Percentiles rank a stretch among this genome's conserved stretches.
These are phyloP conservation scores for Fonsecaea pedrosoi DNA, from an alignment of 2,329 filamentous ascomycete species.

Conservation along the genomic window DNA sequence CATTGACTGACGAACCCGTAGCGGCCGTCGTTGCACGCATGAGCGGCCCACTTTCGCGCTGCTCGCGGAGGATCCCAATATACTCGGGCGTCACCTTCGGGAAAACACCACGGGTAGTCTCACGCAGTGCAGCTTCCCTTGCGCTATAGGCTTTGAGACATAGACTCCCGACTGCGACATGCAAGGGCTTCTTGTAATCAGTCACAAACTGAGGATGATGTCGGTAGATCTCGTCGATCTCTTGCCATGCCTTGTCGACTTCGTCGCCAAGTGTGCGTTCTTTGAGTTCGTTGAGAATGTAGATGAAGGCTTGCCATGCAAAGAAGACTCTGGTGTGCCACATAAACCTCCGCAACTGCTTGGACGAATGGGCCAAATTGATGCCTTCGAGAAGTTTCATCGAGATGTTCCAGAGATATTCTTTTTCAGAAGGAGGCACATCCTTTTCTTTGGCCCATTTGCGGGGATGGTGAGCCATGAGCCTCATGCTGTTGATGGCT, in stretches of 20 bases:
- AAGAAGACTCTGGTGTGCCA: constrained; percentile 59
- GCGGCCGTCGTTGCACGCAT: not conserved
- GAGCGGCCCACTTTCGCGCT: constrained; percentile 28
- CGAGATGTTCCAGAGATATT: constrained; percentile 50
- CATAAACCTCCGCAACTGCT: constrained; percentile 49
- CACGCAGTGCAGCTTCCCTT: constrained; percentile 30
- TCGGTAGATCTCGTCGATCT: constrained; percentile 53
- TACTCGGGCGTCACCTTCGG: constrained; percentile 36
- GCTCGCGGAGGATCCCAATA: constrained; percentile 34
- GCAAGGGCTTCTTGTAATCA: constrained; percentile 48
- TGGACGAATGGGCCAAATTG: constrained; percentile 50
- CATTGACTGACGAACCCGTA: not conserved
- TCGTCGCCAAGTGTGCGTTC: constrained; percentile 48
- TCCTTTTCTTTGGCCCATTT: constrained; percentile 43
- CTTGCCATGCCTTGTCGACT: constrained; percentile 52
- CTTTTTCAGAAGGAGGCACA: constrained; percentile 46
- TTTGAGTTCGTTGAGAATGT: constrained; percentile 54
- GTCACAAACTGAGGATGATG: constrained; percentile 52
- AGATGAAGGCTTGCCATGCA: constrained; percentile 61
- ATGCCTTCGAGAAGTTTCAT: constrained; percentile 50
- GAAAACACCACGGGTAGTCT: constrained; percentile 32
- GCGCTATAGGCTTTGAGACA: constrained; percentile 55
- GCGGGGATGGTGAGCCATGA: constrained; percentile 56
- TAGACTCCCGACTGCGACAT: constrained; percentile 52
- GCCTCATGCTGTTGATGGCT: constrained; percentile 52